Percentiles rank a stretch among this genome's conserved stretches.
Conservation (phyloP, 2,329 filamentous ascomycete species). For the Xylariales sp. region DNA sequence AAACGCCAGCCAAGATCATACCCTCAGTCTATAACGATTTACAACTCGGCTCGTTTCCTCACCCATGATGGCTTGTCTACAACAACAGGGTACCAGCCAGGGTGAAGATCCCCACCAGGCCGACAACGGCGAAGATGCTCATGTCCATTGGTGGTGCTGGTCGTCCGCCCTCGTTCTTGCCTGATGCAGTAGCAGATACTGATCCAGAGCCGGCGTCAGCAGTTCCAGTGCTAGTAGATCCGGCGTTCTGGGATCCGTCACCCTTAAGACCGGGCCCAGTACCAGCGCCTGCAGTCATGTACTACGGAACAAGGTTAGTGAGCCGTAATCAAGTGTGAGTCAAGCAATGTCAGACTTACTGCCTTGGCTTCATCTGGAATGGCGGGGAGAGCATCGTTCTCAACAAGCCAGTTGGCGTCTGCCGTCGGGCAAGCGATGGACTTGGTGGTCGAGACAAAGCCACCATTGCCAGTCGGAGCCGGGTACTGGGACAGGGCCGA, state of each 20-base stretch:
- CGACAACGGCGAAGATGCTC: slow-evolving; percentile 30
- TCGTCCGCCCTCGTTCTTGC: slow-evolving; percentile 30
- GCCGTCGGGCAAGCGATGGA: slow-evolving; percentile 44
- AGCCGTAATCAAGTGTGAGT: too few relatives aligned
- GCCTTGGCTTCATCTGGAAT: slow-evolving; percentile 45
- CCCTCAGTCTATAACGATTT: too few relatives aligned
- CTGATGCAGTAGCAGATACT: slow-evolving; percentile 30
- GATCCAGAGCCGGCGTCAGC: slow-evolving; percentile 34
- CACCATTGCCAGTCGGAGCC: slow-evolving; percentile 46
- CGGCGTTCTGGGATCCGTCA: slow-evolving; percentile 48
- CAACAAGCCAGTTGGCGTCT: slow-evolving; percentile 46
- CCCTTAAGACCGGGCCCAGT: slow-evolving; percentile 48
- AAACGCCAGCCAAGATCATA: too few relatives aligned
- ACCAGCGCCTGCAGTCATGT: slow-evolving; percentile 50
- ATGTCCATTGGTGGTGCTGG: slow-evolving; percentile 31
- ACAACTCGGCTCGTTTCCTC: too few relatives aligned
- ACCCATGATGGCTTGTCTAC: too few relatives aligned
- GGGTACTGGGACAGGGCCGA: slow-evolving; percentile 44
- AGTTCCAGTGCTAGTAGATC: slow-evolving; percentile 39
- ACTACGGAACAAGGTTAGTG: slow-evolving; percentile 28
- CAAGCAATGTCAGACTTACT: slow-evolving; percentile 16
- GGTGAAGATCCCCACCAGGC: slow-evolving; percentile 30
- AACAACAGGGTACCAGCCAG: slow-evolving; percentile 36
- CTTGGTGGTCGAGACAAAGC: slow-evolving; percentile 43
- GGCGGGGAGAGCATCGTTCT: slow-evolving; percentile 39